Base-by-base conservation (phyloP, 352 stramenopile species). In the Phytopythium mirpurense region DNA sequence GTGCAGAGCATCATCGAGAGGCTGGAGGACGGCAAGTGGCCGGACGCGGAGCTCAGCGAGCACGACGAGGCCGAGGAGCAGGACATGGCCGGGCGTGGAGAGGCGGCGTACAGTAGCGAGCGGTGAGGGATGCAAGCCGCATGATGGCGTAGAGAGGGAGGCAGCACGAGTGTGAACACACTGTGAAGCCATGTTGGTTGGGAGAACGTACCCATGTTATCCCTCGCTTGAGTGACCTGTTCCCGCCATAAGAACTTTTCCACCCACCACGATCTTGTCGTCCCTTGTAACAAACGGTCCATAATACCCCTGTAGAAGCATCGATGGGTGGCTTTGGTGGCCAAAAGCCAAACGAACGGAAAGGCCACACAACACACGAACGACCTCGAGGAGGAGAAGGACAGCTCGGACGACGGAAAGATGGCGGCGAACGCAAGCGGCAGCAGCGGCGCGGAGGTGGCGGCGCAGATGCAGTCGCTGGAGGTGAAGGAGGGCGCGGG, bases 1-100 rank as follows among this genome's bases (percentile, higher is more conserved):
- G 68, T 94, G 23, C 67, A 80, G 35, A 76, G 64, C 45, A 87
- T 94, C 54, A 57, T 90, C 10, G 65, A 75, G 60, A 72, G 69
- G 21, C 70, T 88, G 26, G 66, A 80, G 55, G 47, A 53, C 12
- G 47, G 47, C 31, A 53, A 53, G 21, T 53, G 47, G 31, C 47
- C 47, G 6, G 47, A 53, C n/a, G 15, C 23, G 24, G 41, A 47
- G 41, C 41, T 47, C 41, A 15, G 41, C 41, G 41, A 7, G 10
- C 47, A 21, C 47, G 32, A 43, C 21, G 47, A 53, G 14, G 15
- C 8, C 19, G 21, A 26, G 16, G 32, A 34, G 14, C 14, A 14
- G 3, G 16, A 3, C 10, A 18, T 15, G 47, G 7, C 47, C 21
- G 14, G 14, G 32, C 10, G 12, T 6, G 9, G 29, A 32, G 19